phyloP scores from a whole-genome alignment of 169 alveolate genomes.

The Plasmodium adleri region DNA sequence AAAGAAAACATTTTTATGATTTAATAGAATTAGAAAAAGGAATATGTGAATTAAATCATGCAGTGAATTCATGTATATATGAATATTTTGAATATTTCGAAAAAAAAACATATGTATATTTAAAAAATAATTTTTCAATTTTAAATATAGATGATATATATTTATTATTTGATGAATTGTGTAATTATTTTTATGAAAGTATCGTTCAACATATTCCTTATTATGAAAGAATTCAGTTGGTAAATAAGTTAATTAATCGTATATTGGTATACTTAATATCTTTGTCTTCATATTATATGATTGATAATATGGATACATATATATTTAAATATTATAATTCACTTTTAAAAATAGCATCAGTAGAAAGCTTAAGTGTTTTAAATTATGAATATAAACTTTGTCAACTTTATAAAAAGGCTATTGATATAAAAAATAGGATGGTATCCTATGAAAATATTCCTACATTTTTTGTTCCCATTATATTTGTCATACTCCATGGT shows the following conservation, averaged over 20 bases:
- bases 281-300: conserved; percentile 25
- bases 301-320: conserved; percentile 43
- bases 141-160: conserved; percentile 35
- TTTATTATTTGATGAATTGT: conserved; percentile 53
- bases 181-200: conserved; percentile 18
- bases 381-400: conserved; percentile 52
- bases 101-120: conserved; percentile 41
- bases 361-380: background rate
- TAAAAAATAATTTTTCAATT: conserved; percentile 18
- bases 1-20: conserved; percentile 29
- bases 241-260: conserved; percentile 45
- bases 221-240: conserved; percentile 38
- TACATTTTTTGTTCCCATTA: conserved; percentile 45
- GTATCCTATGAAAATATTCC: conserved; percentile 46
- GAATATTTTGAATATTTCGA: conserved; percentile 66
- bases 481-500: conserved; percentile 46
- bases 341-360: conserved; percentile 16
- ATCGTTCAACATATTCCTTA: conserved; percentile 40
- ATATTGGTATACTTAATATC: conserved; percentile 48
- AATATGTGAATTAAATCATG: conserved; percentile 53
- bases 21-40: conserved; percentile 71
- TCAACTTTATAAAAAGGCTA: conserved; percentile 25
- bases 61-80: conserved; percentile 59
- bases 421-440: conserved; percentile 33
- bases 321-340: conserved; percentile 60